These are phyloP conservation scores for Ceratobasidium theobromae DNA, from an alignment of 1,284 basidiomycete genomes.

Conservation along the genomic window DNA sequence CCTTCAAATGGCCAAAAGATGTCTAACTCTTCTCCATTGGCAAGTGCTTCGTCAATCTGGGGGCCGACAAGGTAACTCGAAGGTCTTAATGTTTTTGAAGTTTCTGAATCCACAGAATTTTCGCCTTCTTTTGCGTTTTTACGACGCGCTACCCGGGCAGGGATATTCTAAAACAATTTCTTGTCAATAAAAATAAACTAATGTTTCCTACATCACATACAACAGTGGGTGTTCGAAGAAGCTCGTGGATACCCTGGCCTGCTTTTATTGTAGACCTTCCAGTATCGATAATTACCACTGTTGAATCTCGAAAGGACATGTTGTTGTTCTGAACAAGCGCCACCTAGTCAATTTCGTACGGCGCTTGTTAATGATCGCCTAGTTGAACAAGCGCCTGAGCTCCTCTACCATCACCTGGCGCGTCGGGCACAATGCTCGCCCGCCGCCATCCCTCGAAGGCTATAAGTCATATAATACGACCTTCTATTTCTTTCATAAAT, in stretches of 20 bases:
- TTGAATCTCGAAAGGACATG: slow-evolving; percentile 73
- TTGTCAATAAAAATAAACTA: slow-evolving; percentile 21
- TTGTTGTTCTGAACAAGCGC: slow-evolving; percentile 16
- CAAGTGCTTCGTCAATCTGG: slow-evolving; percentile 76
- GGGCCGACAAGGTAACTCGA: slow-evolving; percentile 85
- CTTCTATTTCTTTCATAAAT: background rate
- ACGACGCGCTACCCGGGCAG: slow-evolving; percentile 72
- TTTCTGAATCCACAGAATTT: background rate
- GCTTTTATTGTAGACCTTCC: slow-evolving; percentile 70
- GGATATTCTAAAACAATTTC: slow-evolving; percentile 56
- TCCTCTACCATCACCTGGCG: background rate
- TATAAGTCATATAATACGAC: background rate
- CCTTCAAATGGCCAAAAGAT: slow-evolving; percentile 85
- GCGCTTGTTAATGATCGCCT: background rate
- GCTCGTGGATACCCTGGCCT: slow-evolving; percentile 77
- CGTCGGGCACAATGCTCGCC: slow-evolving; percentile 6
- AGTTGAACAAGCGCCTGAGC: background rate
- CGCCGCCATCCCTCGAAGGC: background rate
- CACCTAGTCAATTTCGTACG: background rate
- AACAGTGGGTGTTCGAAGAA: slow-evolving; percentile 71
- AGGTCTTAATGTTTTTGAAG: slow-evolving; percentile 46
- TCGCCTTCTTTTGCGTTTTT: slow-evolving; percentile 43
- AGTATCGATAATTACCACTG: slow-evolving; percentile 79
- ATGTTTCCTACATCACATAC: slow-evolving; percentile 50
- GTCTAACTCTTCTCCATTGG: slow-evolving; percentile 67